phyloP scores from a whole-genome alignment of 2,329 filamentous ascomycete genomes.

The Beauveria medogensis region DNA sequence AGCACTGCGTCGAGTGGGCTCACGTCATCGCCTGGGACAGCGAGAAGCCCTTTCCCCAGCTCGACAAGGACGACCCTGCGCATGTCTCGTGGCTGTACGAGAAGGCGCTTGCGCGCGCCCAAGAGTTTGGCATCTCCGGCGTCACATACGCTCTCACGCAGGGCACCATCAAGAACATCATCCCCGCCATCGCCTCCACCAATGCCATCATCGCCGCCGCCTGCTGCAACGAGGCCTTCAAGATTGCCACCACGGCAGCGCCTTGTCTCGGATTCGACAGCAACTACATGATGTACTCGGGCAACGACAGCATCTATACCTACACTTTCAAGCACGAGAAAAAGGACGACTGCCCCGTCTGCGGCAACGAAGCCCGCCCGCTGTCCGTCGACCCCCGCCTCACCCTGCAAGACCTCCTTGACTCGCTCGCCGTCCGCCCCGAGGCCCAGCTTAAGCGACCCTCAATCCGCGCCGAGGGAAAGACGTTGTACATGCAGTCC shows the following conservation, averaged over 20 bases:
- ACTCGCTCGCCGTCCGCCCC: conserved; percentile 71
- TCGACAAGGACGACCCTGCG: conserved; percentile 93
- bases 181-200: conserved; percentile 93
- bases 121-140: conserved; percentile 83
- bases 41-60: conserved; percentile 69
- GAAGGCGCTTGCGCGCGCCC: conserved; percentile 70
- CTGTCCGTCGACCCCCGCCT: conserved; percentile 61
- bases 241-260: conserved; percentile 77
- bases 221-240: conserved; percentile 95
- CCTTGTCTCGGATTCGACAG: conserved; percentile 69
- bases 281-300: conserved; percentile 99
- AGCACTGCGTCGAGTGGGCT: conserved; percentile 98
- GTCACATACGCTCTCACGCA: conserved; percentile 95
- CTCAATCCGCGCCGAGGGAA: conserved; percentile 68
- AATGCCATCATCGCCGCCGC: conserved; percentile 94
- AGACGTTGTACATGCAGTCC: conserved; percentile 83
- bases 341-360: conserved; percentile 92
- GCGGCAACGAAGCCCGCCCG: conserved; percentile 72
- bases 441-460: conserved; percentile 93
- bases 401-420: conserved; percentile 78
- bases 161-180: conserved; percentile 98
- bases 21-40: conserved; percentile 96
- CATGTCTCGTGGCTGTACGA: conserved; percentile 96
- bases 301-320: conserved; percentile 91
- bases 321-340: conserved; percentile 94